phyloP scores from a whole-genome alignment of 129 eudicot species.

The Flaveria bidentis region DNA sequence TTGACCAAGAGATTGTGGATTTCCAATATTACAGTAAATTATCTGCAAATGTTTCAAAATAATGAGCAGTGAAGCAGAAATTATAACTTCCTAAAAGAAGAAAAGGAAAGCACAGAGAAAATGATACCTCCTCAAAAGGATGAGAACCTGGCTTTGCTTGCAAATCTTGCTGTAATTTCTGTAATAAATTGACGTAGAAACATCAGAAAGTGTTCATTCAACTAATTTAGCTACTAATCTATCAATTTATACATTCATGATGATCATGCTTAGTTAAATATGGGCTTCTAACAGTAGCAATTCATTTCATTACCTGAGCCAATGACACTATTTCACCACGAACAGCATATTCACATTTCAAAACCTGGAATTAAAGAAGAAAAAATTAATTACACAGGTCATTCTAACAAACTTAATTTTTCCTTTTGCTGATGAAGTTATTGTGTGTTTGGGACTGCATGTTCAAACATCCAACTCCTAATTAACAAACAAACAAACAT shows the following conservation, averaged over 20 bases:
- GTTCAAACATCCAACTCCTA: not conserved
- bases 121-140: conserved; percentile 86
- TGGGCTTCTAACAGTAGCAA: not conserved
- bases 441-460: not conserved
- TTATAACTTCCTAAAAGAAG: conserved; percentile 1
- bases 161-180: conserved; percentile 83
- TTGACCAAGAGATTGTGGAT: conserved; percentile 97
- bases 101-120: not conserved
- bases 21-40: conserved; percentile 92
- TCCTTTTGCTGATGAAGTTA: too few species aligned
- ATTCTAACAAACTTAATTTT: not conserved
- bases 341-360: conserved; percentile 97
- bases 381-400: conserved; percentile 3
- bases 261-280: not conserved
- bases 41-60: conserved; percentile 47
- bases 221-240: not conserved
- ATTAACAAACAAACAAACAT: too few species aligned
- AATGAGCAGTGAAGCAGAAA: conserved; percentile 10
- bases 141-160: conserved; percentile 73
- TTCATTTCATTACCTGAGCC: conserved; percentile 68
- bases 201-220: conserved; percentile 19
- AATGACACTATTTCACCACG: conserved; percentile 92
- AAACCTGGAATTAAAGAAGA: conserved; percentile 52
- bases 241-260: not conserved
- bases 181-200: conserved; percentile 11